Conservation (phyloP, 495 filamentous ascomycete genomes). For the Neurospora sp. region DNA sequence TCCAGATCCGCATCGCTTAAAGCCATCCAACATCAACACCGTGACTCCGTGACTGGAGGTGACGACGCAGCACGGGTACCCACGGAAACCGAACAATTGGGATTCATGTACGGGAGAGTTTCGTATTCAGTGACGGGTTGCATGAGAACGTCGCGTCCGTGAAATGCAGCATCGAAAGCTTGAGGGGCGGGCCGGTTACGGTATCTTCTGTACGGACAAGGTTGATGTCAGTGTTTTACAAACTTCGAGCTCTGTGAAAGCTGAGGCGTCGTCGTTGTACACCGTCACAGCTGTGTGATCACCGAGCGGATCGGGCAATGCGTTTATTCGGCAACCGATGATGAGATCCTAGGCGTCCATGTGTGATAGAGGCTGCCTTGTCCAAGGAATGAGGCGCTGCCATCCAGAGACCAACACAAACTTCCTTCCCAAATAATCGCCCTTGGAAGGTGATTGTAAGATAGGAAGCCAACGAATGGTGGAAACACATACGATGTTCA, state of each 20-base stretch:
- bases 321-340: neutral
- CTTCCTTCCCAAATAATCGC: neutral
- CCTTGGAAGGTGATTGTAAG: neutral
- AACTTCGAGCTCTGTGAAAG: neutral
- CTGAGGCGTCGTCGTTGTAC: neutral
- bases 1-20: neutral
- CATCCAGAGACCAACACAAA: neutral
- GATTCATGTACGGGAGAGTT: neutral
- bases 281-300: neutral
- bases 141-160: neutral
- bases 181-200: neutral
- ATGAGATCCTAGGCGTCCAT: neutral
- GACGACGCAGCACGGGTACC: neutral
- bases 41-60: neutral
- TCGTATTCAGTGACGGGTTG: neutral
- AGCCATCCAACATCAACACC: neutral
- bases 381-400: neutral
- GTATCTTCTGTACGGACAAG: neutral
- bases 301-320: neutral
- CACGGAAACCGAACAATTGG: neutral
- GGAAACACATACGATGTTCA: neutral
- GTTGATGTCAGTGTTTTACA: neutral
- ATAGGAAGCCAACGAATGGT: neutral
- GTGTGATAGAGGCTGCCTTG: neutral
- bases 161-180: neutral